Base-by-base conservation (phyloP, 176 grass and related monocot species). In the Stipa capillata region DNA sequence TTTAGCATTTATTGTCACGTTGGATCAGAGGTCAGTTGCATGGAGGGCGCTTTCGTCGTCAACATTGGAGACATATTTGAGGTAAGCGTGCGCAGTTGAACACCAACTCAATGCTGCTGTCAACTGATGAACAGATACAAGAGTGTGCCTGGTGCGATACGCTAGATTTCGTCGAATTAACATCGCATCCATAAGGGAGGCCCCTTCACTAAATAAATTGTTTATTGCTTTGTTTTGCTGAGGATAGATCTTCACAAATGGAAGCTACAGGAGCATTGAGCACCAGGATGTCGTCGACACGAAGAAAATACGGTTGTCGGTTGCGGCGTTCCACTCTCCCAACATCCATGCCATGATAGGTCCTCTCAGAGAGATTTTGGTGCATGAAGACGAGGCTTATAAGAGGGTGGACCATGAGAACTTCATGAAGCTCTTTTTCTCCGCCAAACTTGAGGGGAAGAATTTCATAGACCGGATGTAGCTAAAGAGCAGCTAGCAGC, bases 21-120 rank as follows among this genome's bases (percentile, higher is more conserved):
- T n/a, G n/a, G n/a, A n/a, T n/a, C n/a, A n/a, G n/a, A n/a, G n/a
- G n/a, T n/a, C n/a, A n/a, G n/a, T n/a, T n/a, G 88, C 21, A 40
- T 84, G 0, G 36, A 81, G 16, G 79, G 52, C 11, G 85, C 84
- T 66, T 73, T 92, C 37, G 64, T 90, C 9, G 93, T 90, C 29
- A 92, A 96, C 61, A 67, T 92, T n/a, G 89, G 93, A 40, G 89
- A 96, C 37, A 47, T 76, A 8, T 50, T 92, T 63, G 72, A 92
- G 88, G 88, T 80, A 78, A 16, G 2, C 2, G 3, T 25, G 5
- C 7, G 29, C 24, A 32, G 23, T 5, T 18, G 18, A 42, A 21
- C 34, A n/a, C 18, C 61, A 40, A 23, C 35, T 17, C 21, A 75
- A 28, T 18, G 29, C 55, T 60, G 28, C 17, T 47, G 14, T 47